Percentiles rank a stretch among this genome's conserved stretches.
phyloP scores from a whole-genome alignment of 768 basidiomycete genomes.

The Phylloporus scabripes region DNA sequence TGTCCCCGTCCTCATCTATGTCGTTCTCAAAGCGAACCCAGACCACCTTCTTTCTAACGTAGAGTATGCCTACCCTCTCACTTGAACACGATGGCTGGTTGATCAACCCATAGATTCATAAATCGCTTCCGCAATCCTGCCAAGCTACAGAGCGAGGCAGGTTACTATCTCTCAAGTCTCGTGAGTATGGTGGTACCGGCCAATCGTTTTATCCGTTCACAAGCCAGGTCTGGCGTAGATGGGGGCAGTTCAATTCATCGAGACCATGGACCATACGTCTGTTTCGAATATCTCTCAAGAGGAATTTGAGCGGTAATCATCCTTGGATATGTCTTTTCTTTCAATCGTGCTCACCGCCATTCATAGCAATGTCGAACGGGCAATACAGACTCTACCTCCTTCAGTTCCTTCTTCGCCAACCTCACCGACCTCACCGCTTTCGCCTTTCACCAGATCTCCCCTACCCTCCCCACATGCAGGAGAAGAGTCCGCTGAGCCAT shows the following conservation, averaged over 20 bases:
- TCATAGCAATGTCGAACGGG: conserved; percentile 52
- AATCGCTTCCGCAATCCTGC: conserved; percentile 87
- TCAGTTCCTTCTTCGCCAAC: conserved; percentile 29
- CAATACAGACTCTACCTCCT: conserved; percentile 45
- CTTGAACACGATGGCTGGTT: too few species aligned
- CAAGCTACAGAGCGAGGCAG: conserved; percentile 91
- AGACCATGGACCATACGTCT: conserved; percentile 95
- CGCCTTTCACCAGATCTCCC: conserved; percentile 31
- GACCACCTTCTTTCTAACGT: conserved; percentile 91
- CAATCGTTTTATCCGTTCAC: conserved; percentile 2
- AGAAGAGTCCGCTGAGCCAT: conserved; percentile 83
- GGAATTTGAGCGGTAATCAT: conserved; percentile 76
- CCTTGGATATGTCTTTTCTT: background rate
- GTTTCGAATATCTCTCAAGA: conserved; percentile 91
- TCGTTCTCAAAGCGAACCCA: conserved; percentile 93
- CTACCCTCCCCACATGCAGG: conserved; percentile 55
- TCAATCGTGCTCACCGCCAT: conserved; percentile 5
- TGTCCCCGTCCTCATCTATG: conserved; percentile 89
- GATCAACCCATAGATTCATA: conserved; percentile 63
- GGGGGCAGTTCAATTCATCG: conserved; percentile 96
- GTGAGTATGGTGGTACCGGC: conserved; percentile 39
- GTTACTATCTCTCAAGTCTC: conserved; percentile 94
- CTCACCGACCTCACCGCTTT: conserved; percentile 34
- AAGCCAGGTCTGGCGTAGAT: conserved; percentile 45
- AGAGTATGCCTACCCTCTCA: conserved; percentile 52